These are phyloP conservation scores for Tetradesmus lagerheimii DNA, from an alignment of 139 green algal genomes.

Conservation along the genomic window DNA sequence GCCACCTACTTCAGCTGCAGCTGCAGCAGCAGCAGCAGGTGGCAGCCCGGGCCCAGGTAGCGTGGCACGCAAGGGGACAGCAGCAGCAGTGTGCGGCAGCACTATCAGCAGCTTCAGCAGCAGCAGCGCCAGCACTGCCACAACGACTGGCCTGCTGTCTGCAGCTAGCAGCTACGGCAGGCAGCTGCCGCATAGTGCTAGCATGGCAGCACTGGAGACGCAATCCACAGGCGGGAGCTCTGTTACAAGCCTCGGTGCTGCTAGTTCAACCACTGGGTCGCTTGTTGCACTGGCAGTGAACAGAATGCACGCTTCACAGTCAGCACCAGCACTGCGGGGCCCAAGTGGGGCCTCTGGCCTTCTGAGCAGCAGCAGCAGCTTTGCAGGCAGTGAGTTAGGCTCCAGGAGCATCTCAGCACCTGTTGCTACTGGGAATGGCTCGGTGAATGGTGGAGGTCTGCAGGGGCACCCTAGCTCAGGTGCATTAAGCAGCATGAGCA, in stretches of 20 bases:
- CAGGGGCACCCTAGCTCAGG: not conserved
- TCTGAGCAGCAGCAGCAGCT: conserved; percentile 2
- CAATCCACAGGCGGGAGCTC: not conserved
- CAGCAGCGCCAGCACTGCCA: not conserved
- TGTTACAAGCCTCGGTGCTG: not conserved
- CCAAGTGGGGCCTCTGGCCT: not conserved
- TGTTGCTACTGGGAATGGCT: too few relatives aligned
- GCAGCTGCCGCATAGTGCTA: not conserved
- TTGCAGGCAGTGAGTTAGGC: not conserved
- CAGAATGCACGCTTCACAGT: not conserved
- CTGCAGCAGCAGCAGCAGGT: not conserved
- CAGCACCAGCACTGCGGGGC: not conserved
- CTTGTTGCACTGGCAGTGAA: conserved; percentile 17
- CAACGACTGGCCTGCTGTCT: not conserved
- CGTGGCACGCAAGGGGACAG: not conserved
- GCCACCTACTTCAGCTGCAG: not conserved
- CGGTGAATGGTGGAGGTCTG: not conserved
- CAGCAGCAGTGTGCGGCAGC: conserved; percentile 3
- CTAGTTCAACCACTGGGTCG: not conserved
- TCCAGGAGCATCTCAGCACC: not conserved
- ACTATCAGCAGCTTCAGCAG: not conserved
- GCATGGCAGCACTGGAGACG: not conserved
- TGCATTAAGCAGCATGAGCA: conserved; percentile 7
- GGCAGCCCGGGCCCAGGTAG: not conserved
- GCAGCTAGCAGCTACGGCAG: not conserved